These are phyloP conservation scores for Neoarthrinium moseri DNA, from an alignment of 2,329 filamentous ascomycete species.

Conservation along the genomic window DNA sequence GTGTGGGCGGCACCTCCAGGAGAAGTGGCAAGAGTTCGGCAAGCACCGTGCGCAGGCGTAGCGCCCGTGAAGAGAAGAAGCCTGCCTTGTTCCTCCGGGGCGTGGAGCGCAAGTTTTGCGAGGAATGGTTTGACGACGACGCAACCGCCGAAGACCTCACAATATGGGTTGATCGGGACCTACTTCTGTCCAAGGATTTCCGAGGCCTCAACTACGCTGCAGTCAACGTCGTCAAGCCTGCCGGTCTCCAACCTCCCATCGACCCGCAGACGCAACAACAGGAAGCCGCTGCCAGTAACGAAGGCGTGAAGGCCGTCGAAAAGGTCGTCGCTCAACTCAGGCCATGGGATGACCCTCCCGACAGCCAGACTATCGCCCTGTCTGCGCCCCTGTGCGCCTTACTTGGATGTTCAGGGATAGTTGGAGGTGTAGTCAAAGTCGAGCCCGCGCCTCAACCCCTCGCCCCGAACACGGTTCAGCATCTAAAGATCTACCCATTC, in stretches of 20 bases:
- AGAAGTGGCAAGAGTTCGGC: conserved; percentile 74
- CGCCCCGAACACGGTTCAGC: conserved; percentile 61
- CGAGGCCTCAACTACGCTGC: conserved; percentile 74
- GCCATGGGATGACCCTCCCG: conserved; percentile 84
- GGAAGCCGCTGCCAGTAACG: conserved; percentile 61
- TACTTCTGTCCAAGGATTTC: conserved; percentile 69
- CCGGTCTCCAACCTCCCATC: conserved; percentile 68
- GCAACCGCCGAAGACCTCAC: conserved; percentile 58
- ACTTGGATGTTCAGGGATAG: conserved; percentile 69
- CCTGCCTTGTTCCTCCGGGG: conserved; percentile 76
- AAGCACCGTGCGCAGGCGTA: conserved; percentile 63
- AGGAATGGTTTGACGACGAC: conserved; percentile 77
- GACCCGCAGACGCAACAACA: conserved; percentile 67
- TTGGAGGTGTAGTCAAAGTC: conserved; percentile 84
- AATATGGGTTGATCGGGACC: conserved; percentile 82
- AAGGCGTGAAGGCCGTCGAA: conserved; percentile 51
- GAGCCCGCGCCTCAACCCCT: conserved; percentile 76
- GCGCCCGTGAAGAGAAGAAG: conserved; percentile 62
- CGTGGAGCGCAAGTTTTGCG: conserved; percentile 67
- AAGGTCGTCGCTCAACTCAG: conserved; percentile 75
- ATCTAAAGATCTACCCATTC: conserved; percentile 82
- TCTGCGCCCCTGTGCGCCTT: conserved; percentile 75
- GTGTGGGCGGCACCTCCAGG: conserved; percentile 75
- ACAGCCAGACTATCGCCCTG: conserved; percentile 75
- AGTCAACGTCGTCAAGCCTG: conserved; percentile 85